Conservation (phyloP, 2,329 filamentous ascomycete species). For the Trichoderma koningii region DNA sequence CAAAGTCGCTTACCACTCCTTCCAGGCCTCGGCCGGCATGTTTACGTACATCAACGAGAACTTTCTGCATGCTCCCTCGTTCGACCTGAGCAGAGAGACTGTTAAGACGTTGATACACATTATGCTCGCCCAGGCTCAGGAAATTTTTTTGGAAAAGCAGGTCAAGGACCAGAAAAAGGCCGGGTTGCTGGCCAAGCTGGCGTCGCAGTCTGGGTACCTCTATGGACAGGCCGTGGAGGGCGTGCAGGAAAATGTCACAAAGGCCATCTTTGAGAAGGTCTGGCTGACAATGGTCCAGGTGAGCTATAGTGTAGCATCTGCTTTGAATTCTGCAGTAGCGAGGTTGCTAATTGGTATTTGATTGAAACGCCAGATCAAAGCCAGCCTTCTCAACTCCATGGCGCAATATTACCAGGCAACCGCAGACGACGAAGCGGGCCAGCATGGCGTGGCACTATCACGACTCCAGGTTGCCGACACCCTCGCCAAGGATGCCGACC, state of each 20-base stretch:
- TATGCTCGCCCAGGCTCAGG: conserved; percentile 93
- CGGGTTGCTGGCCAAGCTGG: conserved; percentile 86
- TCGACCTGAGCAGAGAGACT: conserved; percentile 92
- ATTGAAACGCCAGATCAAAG: conserved; percentile 63
- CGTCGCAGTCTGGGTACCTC: conserved; percentile 84
- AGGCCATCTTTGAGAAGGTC: conserved; percentile 89
- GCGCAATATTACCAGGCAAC: conserved; percentile 93
- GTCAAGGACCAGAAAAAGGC: conserved; percentile 90
- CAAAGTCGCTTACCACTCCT: conserved; percentile 96
- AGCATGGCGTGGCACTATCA: conserved; percentile 81
- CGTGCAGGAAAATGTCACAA: conserved; percentile 87
- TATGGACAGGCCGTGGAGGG: conserved; percentile 88
- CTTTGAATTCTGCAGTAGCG: not conserved
- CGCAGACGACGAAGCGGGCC: conserved; percentile 84
- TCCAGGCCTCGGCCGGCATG: conserved; percentile 98
- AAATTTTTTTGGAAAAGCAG: conserved; percentile 97
- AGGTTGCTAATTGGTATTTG: not conserved
- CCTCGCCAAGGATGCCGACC: conserved; percentile 75
- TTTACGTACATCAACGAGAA: conserved; percentile 99
- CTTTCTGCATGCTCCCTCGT: conserved; percentile 93
- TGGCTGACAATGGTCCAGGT: conserved; percentile 85
- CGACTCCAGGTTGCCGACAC: conserved; percentile 79
- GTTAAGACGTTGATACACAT: conserved; percentile 92
- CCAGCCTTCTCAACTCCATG: conserved; percentile 77
- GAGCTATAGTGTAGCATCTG: conserved; percentile 29